Conservation (phyloP, 2,329 filamentous ascomycete genomes). For the Hawksworthiomyces lignivorus region DNA sequence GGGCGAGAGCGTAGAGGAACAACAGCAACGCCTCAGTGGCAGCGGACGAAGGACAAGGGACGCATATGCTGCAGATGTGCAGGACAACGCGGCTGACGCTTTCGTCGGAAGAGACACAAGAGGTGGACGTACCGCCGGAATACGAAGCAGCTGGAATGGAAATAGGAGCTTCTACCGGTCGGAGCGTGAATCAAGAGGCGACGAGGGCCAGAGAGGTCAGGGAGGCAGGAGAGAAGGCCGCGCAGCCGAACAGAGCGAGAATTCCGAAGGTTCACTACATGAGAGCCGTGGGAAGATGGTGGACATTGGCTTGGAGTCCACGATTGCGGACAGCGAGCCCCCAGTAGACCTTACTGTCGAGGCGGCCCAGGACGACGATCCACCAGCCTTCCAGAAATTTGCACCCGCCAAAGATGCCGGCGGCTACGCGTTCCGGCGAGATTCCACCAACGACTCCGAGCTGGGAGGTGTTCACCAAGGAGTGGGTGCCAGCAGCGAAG, state of each 20-base stretch:
- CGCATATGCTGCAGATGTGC: neutral
- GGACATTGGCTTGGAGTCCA: slow-evolving; percentile 74
- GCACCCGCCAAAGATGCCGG: slow-evolving; percentile 28
- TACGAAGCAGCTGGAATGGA: slow-evolving; percentile 59
- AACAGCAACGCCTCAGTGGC: slow-evolving; percentile 22
- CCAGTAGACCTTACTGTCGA: slow-evolving; percentile 47
- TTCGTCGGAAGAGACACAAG: neutral
- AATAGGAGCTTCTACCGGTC: slow-evolving; percentile 34
- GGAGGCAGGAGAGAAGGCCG: too few relatives aligned
- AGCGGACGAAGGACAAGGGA: slow-evolving; percentile 26
- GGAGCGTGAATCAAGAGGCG: slow-evolving; percentile 20
- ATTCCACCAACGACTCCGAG: slow-evolving; percentile 41
- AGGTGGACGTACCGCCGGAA: slow-evolving; percentile 28
- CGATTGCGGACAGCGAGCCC: slow-evolving; percentile 50
- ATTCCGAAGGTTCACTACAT: slow-evolving; percentile 7
- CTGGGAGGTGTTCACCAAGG: slow-evolving; percentile 34
- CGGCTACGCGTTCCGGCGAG: slow-evolving; percentile 33
- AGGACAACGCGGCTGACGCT: neutral
- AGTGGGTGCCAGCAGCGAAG: slow-evolving; percentile 26
- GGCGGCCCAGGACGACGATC: slow-evolving; percentile 21
- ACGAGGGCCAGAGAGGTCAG: slow-evolving; percentile 21
- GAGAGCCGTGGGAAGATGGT: slow-evolving; percentile 63
- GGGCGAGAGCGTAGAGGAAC: slow-evolving; percentile 44
- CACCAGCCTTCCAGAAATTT: slow-evolving; percentile 57
- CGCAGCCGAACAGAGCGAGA: too few relatives aligned